phyloP scores from a whole-genome alignment of 1,284 basidiomycete genomes.

The Ganoderma lucidum region DNA sequence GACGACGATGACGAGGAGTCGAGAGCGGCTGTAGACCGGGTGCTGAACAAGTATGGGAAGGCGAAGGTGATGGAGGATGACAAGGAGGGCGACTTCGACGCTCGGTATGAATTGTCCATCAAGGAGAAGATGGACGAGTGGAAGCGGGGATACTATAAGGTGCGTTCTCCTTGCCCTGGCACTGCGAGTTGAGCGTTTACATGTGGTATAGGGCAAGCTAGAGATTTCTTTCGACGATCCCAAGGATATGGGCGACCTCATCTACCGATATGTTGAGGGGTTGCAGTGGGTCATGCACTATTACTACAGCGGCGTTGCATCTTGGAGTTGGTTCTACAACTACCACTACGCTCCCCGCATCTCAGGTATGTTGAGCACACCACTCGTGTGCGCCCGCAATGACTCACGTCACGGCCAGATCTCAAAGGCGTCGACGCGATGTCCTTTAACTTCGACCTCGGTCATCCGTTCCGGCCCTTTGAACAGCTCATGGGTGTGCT shows the following conservation, averaged over 20 bases:
- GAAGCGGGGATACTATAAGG: constrained; percentile 93
- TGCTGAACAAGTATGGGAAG: constrained; percentile 89
- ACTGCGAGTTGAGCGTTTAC: constrained; percentile 4
- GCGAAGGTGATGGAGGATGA: constrained; percentile 79
- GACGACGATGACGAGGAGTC: constrained; percentile 58
- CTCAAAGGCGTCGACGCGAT: constrained; percentile 80
- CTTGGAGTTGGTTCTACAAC: constrained; percentile 99
- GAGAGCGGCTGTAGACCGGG: constrained; percentile 79
- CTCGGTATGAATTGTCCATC: constrained; percentile 75
- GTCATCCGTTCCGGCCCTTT: constrained; percentile 92
- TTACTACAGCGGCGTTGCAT: constrained; percentile 96
- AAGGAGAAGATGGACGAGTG: constrained; percentile 91
- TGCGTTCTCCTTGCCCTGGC: constrained; percentile 43
- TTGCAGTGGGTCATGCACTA: constrained; percentile 99
- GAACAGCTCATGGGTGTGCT: constrained; percentile 99
- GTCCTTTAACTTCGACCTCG: constrained; percentile 88
- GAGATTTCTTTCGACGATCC: constrained; percentile 79
- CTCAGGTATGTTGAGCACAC: constrained; percentile 63
- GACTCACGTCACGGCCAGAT: constrained; percentile 56
- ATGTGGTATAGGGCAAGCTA: constrained; percentile 73
- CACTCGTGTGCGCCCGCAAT: constrained; percentile 5
- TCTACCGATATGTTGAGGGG: constrained; percentile 90
- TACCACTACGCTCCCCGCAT: constrained; percentile 98
- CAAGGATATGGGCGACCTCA: constrained; percentile 71
- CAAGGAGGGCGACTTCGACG: constrained; percentile 79